A percentile compares a stretch with the other conserved stretches of the same genome.
Evolutionary conservation across 169 alveolate species (phyloP).

Genomic region (Eimeria sp.): DNA sequence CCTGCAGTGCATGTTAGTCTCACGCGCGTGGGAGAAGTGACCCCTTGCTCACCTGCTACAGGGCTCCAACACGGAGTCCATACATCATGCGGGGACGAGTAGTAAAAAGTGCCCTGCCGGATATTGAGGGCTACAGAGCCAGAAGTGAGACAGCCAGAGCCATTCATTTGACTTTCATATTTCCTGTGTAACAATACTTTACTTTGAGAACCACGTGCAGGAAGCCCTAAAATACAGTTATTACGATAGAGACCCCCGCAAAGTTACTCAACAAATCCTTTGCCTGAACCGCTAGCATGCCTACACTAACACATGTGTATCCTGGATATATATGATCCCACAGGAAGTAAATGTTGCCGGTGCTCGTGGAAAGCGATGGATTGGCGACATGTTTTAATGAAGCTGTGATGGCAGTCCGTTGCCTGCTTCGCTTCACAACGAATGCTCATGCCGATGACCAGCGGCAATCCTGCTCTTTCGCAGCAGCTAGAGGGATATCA

Average conservation of each 20-base stretch:
- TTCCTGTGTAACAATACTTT: background rate
- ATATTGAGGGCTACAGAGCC: background rate
- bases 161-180: background rate
- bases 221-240: background rate
- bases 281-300: background rate
- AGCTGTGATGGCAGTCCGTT: background rate
- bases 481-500: background rate
- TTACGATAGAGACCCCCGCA: background rate
- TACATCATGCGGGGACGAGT: background rate
- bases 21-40: background rate
- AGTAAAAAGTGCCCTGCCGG: background rate
- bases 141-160: background rate
- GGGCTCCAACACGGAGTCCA: background rate
- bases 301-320: background rate
- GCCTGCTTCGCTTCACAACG: background rate
- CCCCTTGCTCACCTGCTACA: background rate
- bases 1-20: background rate
- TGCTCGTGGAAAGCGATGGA: background rate
- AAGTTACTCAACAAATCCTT: background rate
- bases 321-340: background rate
- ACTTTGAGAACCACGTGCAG: background rate
- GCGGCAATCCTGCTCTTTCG: background rate
- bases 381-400: background rate
- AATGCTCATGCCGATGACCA: background rate
- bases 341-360: too few species aligned